Evolutionary conservation across 768 basidiomycete genomes (phyloP), one percentile per base, ranked within the genome.

Genomic region (Tulasnella sp.): DNA sequence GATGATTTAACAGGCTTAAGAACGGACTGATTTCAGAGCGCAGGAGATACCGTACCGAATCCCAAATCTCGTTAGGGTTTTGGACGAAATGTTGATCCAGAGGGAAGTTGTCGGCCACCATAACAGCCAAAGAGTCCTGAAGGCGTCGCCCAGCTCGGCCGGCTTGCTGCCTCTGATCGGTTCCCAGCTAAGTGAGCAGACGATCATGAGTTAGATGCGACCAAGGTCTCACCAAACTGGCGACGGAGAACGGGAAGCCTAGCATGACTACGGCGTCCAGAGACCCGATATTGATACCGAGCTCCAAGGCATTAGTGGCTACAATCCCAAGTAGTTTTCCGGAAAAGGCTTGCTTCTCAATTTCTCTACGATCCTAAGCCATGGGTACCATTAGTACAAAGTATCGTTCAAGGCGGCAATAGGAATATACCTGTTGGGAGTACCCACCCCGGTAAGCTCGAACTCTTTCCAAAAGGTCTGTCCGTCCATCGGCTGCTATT

Each of bases 261-360:
- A 95, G 88, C 88, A 95, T 93, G 77, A 97, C 89, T 57, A 96
- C 95, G 9, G 92, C 93, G 82, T 96, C 95, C 74, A 96, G 83
- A n/a, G 88, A 89, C 20, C 93, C 94, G 46, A 96, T 95, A 81
- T 96, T 94, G n/a, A 95, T 91, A 18, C 94, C 94, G 9, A 96
- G 89, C 83, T 97, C 95, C 16, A 96, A 87, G 0, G 95, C 95
- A 81, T 95, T 96, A 0, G 95, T 97, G 0, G 94, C 93, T 44
- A 97, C 88, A 69, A 96, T 92, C 16, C 95, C 95, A 0, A 97
- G 88, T 13, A 96, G 86, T 79, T 89, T 87, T 2, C 94, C 94
- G 0, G 91, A 90, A 82, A 97, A 97, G 5, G 95, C 95, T 81
- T 96, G 92, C 69, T 89, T 86, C 83, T 97, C 95, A 73, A 96